A percentile compares a stretch with the other conserved stretches of the same genome.
These are phyloP conservation scores for Polygonum maritimum DNA, from an alignment of 148 eudicot species.

Conservation along the genomic window DNA sequence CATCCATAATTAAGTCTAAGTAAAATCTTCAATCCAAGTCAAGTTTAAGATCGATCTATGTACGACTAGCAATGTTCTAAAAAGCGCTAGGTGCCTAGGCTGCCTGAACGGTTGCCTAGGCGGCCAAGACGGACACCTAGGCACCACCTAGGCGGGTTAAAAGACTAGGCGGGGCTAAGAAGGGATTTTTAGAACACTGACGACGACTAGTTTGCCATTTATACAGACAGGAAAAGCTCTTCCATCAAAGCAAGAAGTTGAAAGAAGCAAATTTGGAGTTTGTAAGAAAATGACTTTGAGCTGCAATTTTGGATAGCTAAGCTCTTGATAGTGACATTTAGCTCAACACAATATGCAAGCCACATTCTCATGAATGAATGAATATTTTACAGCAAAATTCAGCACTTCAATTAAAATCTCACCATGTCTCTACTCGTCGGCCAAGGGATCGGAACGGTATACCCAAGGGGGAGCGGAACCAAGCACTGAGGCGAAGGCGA, in stretches of 20 bases:
- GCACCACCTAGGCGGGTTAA: no score
- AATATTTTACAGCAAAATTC: neutral
- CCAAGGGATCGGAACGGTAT: slow-evolving; percentile 71
- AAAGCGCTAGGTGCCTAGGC: no score
- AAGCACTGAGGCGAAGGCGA: slow-evolving; percentile 33
- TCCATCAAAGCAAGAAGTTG: neutral
- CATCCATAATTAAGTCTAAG: neutral
- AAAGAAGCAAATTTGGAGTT: neutral
- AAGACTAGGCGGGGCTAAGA: no score
- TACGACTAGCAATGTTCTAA: no score
- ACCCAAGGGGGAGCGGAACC: slow-evolving; percentile 68
- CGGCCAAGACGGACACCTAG: no score
- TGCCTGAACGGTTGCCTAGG: no score
- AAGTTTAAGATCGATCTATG: neutral
- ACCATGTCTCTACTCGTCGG: slow-evolving; percentile 98
- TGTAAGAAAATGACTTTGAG: no score
- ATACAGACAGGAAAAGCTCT: neutral
- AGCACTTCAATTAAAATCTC: slow-evolving; percentile 46
- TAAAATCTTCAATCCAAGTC: neutral
- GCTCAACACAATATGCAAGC: neutral
- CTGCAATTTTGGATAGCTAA: neutral
- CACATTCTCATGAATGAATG: neutral
- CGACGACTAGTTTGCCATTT: neutral
- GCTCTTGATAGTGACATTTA: neutral
- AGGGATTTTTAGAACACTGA: no score